Evolutionary conservation across 805 yeast species (phyloP).

Genomic region (Torulaspora delbrueckii): DNA sequence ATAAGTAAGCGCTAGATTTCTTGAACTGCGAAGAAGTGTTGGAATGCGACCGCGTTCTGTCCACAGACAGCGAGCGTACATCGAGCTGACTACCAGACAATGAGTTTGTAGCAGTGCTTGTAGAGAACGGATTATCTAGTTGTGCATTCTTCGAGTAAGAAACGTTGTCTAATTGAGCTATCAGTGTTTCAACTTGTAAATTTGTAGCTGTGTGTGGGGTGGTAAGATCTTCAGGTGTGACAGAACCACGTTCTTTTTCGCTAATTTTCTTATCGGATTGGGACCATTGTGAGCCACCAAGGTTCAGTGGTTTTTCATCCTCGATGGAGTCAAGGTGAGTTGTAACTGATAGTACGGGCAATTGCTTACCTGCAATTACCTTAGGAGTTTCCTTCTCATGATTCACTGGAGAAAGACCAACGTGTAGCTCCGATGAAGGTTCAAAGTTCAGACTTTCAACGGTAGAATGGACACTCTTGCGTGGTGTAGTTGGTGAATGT

Average conservation of each 20-base stretch:
- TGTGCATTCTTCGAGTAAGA: conserved; percentile 26
- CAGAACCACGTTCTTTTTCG: neutral
- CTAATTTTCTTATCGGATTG: neutral
- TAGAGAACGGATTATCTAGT: conserved; percentile 2
- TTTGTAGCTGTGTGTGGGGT: conserved; percentile 19
- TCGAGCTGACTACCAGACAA: conserved; percentile 3
- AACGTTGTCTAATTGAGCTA: conserved; percentile 31
- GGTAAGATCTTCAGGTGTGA: conserved; percentile 1
- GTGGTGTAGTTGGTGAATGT: neutral
- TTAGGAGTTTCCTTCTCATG: neutral
- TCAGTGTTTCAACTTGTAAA: conserved; percentile 28
- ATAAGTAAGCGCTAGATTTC: conserved; percentile 36
- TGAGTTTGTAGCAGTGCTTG: conserved; percentile 7
- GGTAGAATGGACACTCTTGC: neutral
- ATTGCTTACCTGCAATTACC: neutral
- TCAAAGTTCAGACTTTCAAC: conserved; percentile 19
- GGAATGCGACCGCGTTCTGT: conserved; percentile 2
- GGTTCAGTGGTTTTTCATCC: neutral
- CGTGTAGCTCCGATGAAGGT: conserved; percentile 18
- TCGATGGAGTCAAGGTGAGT: conserved; percentile 1
- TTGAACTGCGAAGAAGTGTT: conserved; percentile 12
- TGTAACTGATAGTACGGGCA: conserved; percentile 5
- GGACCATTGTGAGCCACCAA: neutral
- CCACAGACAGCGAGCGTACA: conserved; percentile 3
- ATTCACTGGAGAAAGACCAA: neutral